Evolutionary conservation across 2,329 filamentous ascomycete genomes (phyloP).

Genomic region (Ophiostoma sp.): DNA sequence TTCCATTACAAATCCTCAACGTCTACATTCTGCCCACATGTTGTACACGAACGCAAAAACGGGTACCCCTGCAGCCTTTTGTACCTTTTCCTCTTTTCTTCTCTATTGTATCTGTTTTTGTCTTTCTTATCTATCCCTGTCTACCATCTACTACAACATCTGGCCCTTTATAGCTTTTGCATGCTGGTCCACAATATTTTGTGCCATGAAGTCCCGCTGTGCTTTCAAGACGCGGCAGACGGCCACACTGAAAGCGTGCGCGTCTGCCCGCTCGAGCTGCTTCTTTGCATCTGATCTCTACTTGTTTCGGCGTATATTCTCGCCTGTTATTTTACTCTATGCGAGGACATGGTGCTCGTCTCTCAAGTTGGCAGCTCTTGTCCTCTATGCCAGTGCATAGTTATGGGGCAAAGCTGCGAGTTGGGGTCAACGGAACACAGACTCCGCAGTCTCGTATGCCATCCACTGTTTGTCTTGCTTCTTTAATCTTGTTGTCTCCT

Average conservation of each 20-base stretch:
- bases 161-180: background rate
- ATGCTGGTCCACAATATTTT: background rate
- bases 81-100: background rate
- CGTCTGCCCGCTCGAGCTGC: background rate
- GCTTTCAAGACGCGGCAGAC: background rate
- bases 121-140: background rate
- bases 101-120: background rate
- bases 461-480: constrained; percentile 12
- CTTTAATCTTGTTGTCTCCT: background rate
- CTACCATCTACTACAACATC: background rate
- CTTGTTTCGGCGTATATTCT: background rate
- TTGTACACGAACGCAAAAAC: background rate
- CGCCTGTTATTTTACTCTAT: background rate
- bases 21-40: background rate
- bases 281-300: background rate
- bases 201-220: background rate
- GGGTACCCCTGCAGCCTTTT: background rate
- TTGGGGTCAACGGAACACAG: background rate
- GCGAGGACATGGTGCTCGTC: background rate
- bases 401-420: background rate
- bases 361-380: background rate
- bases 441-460: constrained; percentile 11
- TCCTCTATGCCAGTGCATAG: background rate
- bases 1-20: background rate
- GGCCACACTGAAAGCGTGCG: background rate